Base-by-base conservation (phyloP, 495 filamentous ascomycete species). In the Clavariopsis aquatica region DNA sequence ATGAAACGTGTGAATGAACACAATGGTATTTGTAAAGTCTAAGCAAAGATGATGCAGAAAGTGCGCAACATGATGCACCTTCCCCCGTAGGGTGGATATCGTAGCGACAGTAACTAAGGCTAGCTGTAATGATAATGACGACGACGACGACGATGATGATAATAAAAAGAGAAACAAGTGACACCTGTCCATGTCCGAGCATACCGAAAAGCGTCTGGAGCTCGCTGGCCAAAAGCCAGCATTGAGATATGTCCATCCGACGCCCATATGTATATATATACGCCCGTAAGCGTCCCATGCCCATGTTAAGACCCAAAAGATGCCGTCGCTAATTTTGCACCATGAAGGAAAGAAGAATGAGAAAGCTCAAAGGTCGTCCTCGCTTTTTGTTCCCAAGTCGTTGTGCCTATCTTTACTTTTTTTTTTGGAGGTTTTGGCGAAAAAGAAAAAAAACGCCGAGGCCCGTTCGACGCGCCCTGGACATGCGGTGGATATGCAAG, bases 361-460 rank as follows among this genome's bases (percentile, higher is more conserved):
- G 38, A 43, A 43, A 34, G 31, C 38, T 17, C n/a, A 31, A 62
- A 62, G 59, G 49, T 62, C 49, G 59, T 49, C 59, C 59, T 62
- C 57, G 52, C 51, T 56, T 54, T 49, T 34, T 20, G 17, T 38
- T 57, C 5, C 38, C 60, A 24, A 29, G 28, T 12, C 34, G 12
- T 2, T 47, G 9, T 15, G 28, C 28, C 27, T 17, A 15, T 31
- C 31, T 60, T 34, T 22, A 43, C n/a, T 6, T 43, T 43, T 26
- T n/a, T n/a, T n/a, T n/a, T n/a, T n/a, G n/a, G n/a, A n/a, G n/a
- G n/a, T n/a, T n/a, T n/a, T n/a, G 41, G 23, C 24, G 15, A 47
- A 63, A 63, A 63, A 36, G 60, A 51, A 49, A 34, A 63, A 19
- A 31, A 17, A 34, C 38, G 26, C 8, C 13, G 22, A 12, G 20